Evolutionary conservation across 2,329 filamentous ascomycete species (phyloP), one percentile per base, ranked within the genome.

Genomic region (Blumeriella jaapii): DNA sequence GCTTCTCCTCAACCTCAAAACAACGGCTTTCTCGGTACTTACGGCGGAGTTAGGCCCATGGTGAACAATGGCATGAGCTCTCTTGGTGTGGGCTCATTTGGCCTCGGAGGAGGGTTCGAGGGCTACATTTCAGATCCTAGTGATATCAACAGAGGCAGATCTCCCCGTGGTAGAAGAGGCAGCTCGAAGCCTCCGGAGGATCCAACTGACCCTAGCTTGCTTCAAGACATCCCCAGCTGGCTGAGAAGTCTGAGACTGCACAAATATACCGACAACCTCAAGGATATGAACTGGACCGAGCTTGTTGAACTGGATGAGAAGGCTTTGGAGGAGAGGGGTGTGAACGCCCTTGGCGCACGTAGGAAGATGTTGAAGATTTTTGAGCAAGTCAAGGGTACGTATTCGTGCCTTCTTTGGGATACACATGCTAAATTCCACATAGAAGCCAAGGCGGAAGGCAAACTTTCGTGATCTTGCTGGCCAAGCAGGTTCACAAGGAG

Each of bases 301-400:
- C 63, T 98, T 50, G 67, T 98, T 41, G 82, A 91, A 59, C 66
- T 98, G 49, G 85, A 95, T 53, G 91, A 98, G 50, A 87, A 87
- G 55, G 87, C 84, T 31, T 67, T 98, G 45, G 89, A 96, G 62
- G 82, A 85, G 16, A 80, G 85, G 34, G 91, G 91, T 31, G 91
- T 98, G 19, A 95, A 94, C 58, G 91, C 91, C 35, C 71, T 96
- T 38, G 91, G 91, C 51, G 91, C 91, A 12, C 71, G 91, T 49
- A 82, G 89, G 57, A 98, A 98, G 72, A 93, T 98, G 84, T 66
- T 98, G 42, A 98, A 98, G 74, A 91, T 96, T 38, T 96, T 96
- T 61, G 91, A 96, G 53, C 87, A 95, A 65, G 89, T 96, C 54
- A 85, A 77, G 61, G 82, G 74, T 77, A 62, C 45, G 62, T 23